Evolutionary conservation across 495 filamentous ascomycete genomes (phyloP), one percentile per base, ranked within the genome.

Genomic region (Neurospora tetraspora): DNA sequence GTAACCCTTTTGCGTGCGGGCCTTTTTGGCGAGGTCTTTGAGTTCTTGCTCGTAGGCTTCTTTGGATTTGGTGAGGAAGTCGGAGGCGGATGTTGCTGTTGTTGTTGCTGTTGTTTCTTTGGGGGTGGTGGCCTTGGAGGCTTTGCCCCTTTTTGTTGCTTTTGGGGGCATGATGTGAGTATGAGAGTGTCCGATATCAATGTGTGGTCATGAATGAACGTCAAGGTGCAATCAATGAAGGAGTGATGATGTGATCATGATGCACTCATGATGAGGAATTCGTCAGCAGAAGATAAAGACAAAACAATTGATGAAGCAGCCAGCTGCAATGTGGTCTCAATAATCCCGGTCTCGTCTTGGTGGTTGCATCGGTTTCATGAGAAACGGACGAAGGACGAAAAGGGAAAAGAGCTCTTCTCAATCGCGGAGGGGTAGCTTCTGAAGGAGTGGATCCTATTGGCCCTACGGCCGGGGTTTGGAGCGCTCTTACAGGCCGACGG

Each of bases 11-110:
- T 86, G 81, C 8, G 83, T 77, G 53, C 84, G 79, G n/a, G 86
- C 86, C 76, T 87, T 85, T 37, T 80, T 77, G 14, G 86, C 85
- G 39, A 88, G 77, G 9, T 78, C 71, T 72, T 84, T 80, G 38
- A 88, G 83, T 59, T 88, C 86, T 38, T 79, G 77, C 73, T 87
- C 85, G 71, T 87, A 87, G 59, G 80, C 79, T 69, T 87, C 83
- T 72, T 34, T 69, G 40, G 69, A 61, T 37, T 71, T 38, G 68
- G 38, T 27, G 47, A 39, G 42, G 45, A 65, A 14, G 9, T 36
- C 39, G n/a, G 69, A n/a, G 61, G 65, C 71, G 1, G 65, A 69
- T 69, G 23, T 61, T 61, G 47, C 47, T 59, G 47, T 59, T 47
- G 43, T 4, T 10, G 5, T 39, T 39, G 38, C 38, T 12, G 8